Conservation (phyloP, 352 stramenopile species). For the Pythium guiyangense region DNA sequence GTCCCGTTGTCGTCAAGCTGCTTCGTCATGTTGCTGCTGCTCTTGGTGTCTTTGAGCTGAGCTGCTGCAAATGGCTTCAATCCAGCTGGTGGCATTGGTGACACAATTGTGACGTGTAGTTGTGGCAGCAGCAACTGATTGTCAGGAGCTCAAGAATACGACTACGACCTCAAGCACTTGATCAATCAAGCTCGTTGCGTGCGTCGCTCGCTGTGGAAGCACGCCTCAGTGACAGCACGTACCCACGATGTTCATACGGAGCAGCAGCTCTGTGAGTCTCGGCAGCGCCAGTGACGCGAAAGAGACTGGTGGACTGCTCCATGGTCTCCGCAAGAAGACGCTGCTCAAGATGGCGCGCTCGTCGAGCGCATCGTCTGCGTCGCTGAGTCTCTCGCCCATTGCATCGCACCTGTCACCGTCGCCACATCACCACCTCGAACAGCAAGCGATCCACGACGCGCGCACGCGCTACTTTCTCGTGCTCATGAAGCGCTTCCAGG, state of each 20-base stretch:
- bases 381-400: constrained; percentile 9
- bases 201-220: too few relatives aligned
- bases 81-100: too few relatives aligned
- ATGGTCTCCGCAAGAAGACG: constrained; percentile 61
- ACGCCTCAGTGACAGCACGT: too few relatives aligned
- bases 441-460: constrained; percentile 11
- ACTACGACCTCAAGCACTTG: too few relatives aligned
- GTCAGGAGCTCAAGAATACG: too few relatives aligned
- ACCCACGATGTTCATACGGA: not conserved
- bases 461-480: constrained; percentile 15
- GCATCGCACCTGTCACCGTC: constrained; percentile 7
- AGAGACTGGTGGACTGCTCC: constrained; percentile 29
- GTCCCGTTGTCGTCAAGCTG: not conserved
- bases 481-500: constrained; percentile 44
- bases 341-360: constrained; percentile 55
- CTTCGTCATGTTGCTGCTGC: constrained; percentile 1
- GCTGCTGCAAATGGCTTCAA: too few relatives aligned
- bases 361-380: constrained; percentile 10
- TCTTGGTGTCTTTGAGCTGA: not conserved
- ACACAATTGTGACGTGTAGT: too few relatives aligned
- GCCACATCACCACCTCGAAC: constrained; percentile 23
- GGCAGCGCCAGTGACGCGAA: constrained; percentile 1
- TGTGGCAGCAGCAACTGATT: too few relatives aligned
- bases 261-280: not conserved
- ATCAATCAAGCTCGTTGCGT: too few relatives aligned